Conservation (phyloP, 495 filamentous ascomycete genomes). For the Staphylotrichum longicolle region DNA sequence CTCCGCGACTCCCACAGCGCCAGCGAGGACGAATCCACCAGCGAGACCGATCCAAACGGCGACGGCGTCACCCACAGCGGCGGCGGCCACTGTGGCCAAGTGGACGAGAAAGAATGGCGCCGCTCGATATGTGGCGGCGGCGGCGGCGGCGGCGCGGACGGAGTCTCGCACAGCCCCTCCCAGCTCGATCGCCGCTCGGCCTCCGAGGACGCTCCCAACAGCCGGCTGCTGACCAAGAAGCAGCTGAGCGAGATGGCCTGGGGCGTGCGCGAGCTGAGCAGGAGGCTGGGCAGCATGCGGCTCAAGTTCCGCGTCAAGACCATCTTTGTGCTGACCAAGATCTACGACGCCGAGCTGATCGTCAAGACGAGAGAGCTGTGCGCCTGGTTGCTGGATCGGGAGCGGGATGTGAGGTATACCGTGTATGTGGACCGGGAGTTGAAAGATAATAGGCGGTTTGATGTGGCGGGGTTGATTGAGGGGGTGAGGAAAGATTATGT, state of each 20-base stretch:
- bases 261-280: conserved; percentile 86
- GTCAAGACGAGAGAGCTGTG: conserved; percentile 72
- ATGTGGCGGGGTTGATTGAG: conserved; percentile 59
- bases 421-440: conserved; percentile 81
- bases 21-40: not conserved
- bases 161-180: conserved; percentile 15
- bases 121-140: conserved; percentile 27
- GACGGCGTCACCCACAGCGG: conserved; percentile 6
- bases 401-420: conserved; percentile 64
- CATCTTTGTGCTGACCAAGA: conserved; percentile 88
- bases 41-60: conserved; percentile 4
- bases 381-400: conserved; percentile 79
- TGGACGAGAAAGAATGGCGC: conserved; percentile 48
- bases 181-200: conserved; percentile 26
- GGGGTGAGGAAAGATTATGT: conserved; percentile 37
- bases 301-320: conserved; percentile 76
- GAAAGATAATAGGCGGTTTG: conserved; percentile 65
- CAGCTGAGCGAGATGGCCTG: conserved; percentile 94
- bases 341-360: conserved; percentile 78
- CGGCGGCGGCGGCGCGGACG: not conserved
- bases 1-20: not conserved
- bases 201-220: conserved; percentile 36
- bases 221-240: conserved; percentile 77
- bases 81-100: conserved; percentile 34
- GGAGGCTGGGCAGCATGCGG: conserved; percentile 74